Evolutionary conservation across 768 basidiomycete genomes (phyloP).

Genomic region (Cystofilobasidium macerans): DNA sequence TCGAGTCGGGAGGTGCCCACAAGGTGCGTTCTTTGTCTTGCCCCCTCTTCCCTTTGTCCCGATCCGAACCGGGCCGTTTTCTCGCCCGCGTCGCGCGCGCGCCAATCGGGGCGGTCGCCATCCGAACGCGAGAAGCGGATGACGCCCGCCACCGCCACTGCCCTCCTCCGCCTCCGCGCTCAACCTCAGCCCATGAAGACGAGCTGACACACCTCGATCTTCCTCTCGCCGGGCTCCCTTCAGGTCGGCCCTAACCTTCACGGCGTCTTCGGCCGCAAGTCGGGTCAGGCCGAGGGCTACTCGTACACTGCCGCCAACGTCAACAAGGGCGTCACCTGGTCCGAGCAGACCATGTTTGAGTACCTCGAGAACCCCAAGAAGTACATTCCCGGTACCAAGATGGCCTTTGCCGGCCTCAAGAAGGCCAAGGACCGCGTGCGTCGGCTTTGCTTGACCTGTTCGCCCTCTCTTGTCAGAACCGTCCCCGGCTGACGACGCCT

Average conservation of each 20-base stretch:
- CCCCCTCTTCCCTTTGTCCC: background rate
- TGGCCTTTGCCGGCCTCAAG: constrained; percentile 98
- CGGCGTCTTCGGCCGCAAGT: constrained; percentile 55
- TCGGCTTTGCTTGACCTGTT: background rate
- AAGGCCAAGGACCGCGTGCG: constrained; percentile 49
- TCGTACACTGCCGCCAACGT: constrained; percentile 90
- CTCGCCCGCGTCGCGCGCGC: too few relatives aligned
- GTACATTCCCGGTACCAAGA: constrained; percentile 73
- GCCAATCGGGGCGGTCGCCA: too few relatives aligned
- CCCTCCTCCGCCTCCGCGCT: too few relatives aligned
- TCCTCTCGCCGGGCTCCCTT: constrained; percentile 18
- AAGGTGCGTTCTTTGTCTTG: constrained; percentile 10
- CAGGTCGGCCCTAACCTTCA: constrained; percentile 86
- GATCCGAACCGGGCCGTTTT: too few relatives aligned
- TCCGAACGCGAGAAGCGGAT: too few relatives aligned
- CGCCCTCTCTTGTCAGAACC: background rate
- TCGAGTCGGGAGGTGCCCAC: constrained; percentile 25
- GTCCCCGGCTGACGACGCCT: background rate
- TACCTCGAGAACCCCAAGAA: constrained; percentile 42
- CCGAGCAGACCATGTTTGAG: constrained; percentile 48
- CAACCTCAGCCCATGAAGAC: background rate
- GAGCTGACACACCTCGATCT: background rate
- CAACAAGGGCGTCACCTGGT: constrained; percentile 83
- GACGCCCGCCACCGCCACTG: too few relatives aligned
- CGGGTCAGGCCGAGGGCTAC: constrained; percentile 74